Conservation (phyloP, 2,329 filamentous ascomycete species). For the Arthrobotrys musiformis region DNA sequence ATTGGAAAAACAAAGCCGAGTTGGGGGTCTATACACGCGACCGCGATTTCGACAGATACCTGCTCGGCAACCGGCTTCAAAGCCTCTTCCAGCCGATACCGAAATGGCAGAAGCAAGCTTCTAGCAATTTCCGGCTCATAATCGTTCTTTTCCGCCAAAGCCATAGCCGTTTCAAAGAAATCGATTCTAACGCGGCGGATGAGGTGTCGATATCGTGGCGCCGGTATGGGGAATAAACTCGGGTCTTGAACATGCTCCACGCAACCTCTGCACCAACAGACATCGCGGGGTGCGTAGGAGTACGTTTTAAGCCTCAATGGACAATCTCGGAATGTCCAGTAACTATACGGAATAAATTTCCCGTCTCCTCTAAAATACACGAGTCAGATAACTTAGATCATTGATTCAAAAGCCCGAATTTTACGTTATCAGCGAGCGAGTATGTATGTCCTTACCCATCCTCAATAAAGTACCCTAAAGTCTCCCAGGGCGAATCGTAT, state of each 20-base stretch:
- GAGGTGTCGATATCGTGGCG: slow-evolving; percentile 3
- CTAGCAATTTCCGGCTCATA: too few species aligned
- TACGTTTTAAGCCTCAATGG: neutral
- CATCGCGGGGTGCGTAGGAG: neutral
- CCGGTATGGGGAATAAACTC: neutral
- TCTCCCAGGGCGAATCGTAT: slow-evolving; percentile 30
- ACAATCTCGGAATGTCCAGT: neutral
- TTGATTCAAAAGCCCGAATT: too few species aligned
- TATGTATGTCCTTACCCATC: neutral
- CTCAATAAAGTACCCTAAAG: neutral
- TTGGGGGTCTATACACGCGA: neutral
- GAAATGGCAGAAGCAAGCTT: neutral
- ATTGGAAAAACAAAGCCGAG: neutral
- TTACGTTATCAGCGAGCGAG: neutral
- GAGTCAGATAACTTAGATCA: too few species aligned
- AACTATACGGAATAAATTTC: neutral
- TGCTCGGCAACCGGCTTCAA: neutral
- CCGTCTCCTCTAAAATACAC: neutral
- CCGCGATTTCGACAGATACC: too few species aligned
- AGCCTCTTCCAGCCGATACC: neutral
- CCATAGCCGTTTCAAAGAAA: neutral
- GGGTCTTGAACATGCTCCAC: neutral
- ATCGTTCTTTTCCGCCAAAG: neutral
- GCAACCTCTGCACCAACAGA: neutral
- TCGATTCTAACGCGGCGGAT: slow-evolving; percentile 14